Evolutionary conservation across 176 grass and related monocot species (phyloP).

Genomic region (Phyllostachys edulis): DNA sequence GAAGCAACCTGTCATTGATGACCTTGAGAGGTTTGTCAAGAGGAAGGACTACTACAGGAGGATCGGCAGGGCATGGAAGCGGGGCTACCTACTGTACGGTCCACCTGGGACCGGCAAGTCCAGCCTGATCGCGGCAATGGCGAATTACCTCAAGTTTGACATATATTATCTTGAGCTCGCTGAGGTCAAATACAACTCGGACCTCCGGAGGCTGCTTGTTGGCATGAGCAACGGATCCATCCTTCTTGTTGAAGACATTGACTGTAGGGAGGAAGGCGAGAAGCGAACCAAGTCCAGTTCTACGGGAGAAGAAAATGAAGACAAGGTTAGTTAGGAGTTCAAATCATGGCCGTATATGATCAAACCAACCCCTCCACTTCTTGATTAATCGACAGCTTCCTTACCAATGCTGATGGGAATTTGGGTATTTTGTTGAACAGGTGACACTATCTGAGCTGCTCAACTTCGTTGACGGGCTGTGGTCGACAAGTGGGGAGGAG

Average conservation of each 20-base stretch:
- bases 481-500: constrained; percentile 48
- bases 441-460: constrained; percentile 9
- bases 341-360: not conserved
- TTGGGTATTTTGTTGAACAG: constrained; percentile 9
- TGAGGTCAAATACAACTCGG: constrained; percentile 37
- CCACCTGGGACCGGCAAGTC: constrained; percentile 50
- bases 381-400: not conserved
- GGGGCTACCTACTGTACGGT: constrained; percentile 25
- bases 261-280: constrained; percentile 32
- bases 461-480: constrained; percentile 18
- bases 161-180: constrained; percentile 60
- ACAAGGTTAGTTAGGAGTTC: constrained; percentile 11
- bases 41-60: constrained; percentile 35
- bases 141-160: constrained; percentile 60
- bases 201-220: constrained; percentile 37
- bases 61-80: not conserved
- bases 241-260: constrained; percentile 53
- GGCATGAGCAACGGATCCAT: constrained; percentile 51
- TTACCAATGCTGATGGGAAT: not conserved
- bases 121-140: constrained; percentile 49
- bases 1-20: constrained; percentile 36
- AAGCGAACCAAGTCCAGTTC: not conserved
- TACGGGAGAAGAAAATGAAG: constrained; percentile 21
- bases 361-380: not conserved
- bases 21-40: constrained; percentile 46